A percentile compares a stretch with the other conserved stretches of the same genome.
phyloP scores from a whole-genome alignment of 805 yeast species.

The Osmozyma mogii region DNA sequence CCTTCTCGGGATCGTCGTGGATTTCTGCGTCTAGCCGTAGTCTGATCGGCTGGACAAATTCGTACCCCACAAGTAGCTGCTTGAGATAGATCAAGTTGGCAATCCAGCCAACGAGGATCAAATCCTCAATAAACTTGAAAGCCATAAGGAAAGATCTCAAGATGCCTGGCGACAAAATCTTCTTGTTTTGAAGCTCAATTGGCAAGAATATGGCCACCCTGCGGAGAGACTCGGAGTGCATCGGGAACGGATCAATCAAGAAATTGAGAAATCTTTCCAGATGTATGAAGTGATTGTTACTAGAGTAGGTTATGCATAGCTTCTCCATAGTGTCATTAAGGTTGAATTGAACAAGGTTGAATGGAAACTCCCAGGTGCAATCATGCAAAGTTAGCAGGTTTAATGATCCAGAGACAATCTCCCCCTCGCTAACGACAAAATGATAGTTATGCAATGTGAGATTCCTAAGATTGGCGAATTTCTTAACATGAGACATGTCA shows the following conservation, averaged over 20 bases:
- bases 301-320: slow-evolving; percentile 19
- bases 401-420: slow-evolving; percentile 6
- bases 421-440: slow-evolving; percentile 25
- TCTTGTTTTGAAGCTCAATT: slow-evolving; percentile 7
- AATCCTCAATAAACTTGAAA: slow-evolving; percentile 12
- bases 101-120: slow-evolving; percentile 18
- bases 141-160: slow-evolving; percentile 7
- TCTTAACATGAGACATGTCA: slow-evolving; percentile 35
- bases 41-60: slow-evolving; percentile 4
- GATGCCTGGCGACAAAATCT: slow-evolving; percentile 8
- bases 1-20: slow-evolving; percentile 3
- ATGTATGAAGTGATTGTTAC: slow-evolving; percentile 24
- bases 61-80: slow-evolving; percentile 2
- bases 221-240: slow-evolving; percentile 11
- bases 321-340: slow-evolving; percentile 13
- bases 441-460: slow-evolving; percentile 34
- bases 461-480: slow-evolving; percentile 24
- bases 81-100: slow-evolving; percentile 10
- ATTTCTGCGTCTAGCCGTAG: slow-evolving; percentile 1
- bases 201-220: slow-evolving; percentile 9
- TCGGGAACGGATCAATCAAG: slow-evolving; percentile 14
- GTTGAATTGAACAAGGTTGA: slow-evolving; percentile 33
- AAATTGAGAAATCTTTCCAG: slow-evolving; percentile 32
- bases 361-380: slow-evolving; percentile 55
- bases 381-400: slow-evolving; percentile 25